Percentiles rank a stretch among this genome's conserved stretches.
Evolutionary conservation across 2,329 filamentous ascomycete species (phyloP).

Genomic region (Didymella glomerata): DNA sequence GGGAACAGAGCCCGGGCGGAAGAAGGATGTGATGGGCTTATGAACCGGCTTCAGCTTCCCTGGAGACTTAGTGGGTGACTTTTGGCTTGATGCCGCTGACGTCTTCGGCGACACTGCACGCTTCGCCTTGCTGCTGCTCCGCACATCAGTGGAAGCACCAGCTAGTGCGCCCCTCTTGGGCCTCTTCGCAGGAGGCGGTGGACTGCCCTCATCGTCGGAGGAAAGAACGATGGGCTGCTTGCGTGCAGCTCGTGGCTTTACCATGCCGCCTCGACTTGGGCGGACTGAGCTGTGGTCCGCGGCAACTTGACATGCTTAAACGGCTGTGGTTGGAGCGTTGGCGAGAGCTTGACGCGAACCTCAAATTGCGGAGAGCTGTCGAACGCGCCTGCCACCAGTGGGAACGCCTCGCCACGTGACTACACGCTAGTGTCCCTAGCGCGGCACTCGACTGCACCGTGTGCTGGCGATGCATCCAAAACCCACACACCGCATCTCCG

Average conservation of each 20-base stretch:
- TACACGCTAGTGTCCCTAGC: not conserved
- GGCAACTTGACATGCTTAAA: conserved; percentile 44
- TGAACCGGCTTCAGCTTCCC: conserved; percentile 50
- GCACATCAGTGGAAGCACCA: conserved; percentile 29
- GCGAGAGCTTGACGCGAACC: conserved; percentile 20
- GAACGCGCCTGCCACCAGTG: not conserved
- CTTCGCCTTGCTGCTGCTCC: conserved; percentile 27
- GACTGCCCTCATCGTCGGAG: conserved; percentile 44
- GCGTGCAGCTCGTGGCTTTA: conserved; percentile 48
- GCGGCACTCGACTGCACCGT: conserved; percentile 8
- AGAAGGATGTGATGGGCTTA: conserved; percentile 60
- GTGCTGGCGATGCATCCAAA: conserved; percentile 12
- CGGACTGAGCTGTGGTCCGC: conserved; percentile 24
- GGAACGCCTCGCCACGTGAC: conserved; percentile 10
- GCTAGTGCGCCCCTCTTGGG: conserved; percentile 42
- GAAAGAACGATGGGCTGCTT: conserved; percentile 50
- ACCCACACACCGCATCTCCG: conserved; percentile 20
- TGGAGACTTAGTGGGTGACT: conserved; percentile 44
- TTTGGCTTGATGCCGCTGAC: conserved; percentile 27
- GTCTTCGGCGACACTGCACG: conserved; percentile 35
- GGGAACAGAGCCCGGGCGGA: conserved; percentile 55
- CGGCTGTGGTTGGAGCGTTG: conserved; percentile 25
- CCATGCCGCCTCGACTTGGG: conserved; percentile 48
- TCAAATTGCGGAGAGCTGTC: conserved; percentile 10
- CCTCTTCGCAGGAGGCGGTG: conserved; percentile 46